Conservation (phyloP, 2,329 filamentous ascomycete species). For the Exophiala bonariae region DNA sequence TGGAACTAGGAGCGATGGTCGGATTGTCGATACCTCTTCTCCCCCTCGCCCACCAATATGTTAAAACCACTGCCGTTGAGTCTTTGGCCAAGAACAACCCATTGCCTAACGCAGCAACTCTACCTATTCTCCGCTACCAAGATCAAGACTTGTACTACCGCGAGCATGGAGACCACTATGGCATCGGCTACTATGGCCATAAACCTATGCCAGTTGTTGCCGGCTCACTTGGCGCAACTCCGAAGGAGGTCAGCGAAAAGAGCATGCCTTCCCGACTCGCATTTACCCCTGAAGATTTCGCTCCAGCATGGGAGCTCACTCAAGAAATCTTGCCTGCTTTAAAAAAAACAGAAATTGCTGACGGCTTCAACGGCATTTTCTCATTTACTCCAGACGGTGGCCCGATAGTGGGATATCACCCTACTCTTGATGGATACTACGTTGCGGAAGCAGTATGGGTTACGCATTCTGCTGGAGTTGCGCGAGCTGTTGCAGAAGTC, state of each 20-base stretch:
- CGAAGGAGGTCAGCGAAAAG: slow-evolving; percentile 55
- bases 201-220: slow-evolving; percentile 61
- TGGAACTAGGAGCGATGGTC: slow-evolving; percentile 64
- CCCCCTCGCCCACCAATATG: slow-evolving; percentile 65
- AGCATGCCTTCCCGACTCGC: slow-evolving; percentile 64
- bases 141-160: slow-evolving; percentile 66
- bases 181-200: slow-evolving; percentile 66
- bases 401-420: slow-evolving; percentile 59
- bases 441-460: slow-evolving; percentile 68
- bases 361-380: slow-evolving; percentile 67
- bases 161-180: slow-evolving; percentile 62
- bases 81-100: slow-evolving; percentile 43
- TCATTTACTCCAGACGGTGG: slow-evolving; percentile 67
- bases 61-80: slow-evolving; percentile 58
- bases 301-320: slow-evolving; percentile 59
- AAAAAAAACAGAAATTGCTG: slow-evolving; percentile 51
- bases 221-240: slow-evolving; percentile 53
- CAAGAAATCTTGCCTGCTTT: slow-evolving; percentile 57
- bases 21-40: slow-evolving; percentile 59
- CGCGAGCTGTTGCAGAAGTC: slow-evolving; percentile 59
- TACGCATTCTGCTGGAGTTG: slow-evolving; percentile 64
- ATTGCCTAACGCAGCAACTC: slow-evolving; percentile 49
- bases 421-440: slow-evolving; percentile 61
- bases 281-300: slow-evolving; percentile 62
- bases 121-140: slow-evolving; percentile 63